Conservation (phyloP, 2,329 filamentous ascomycete species). For the Aureobasidium melanogenum region DNA sequence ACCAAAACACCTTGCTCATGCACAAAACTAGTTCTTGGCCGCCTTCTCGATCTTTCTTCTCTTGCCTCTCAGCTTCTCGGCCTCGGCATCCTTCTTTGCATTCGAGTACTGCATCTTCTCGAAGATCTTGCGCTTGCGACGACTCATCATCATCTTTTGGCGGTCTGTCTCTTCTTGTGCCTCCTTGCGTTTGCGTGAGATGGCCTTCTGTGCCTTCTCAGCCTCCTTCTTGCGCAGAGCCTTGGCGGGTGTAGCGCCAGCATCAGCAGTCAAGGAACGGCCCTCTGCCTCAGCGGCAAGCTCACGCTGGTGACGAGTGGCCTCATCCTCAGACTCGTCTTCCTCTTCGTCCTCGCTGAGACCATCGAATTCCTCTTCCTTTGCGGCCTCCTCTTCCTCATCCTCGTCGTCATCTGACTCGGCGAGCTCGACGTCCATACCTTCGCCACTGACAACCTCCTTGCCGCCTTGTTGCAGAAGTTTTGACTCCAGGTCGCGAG, state of each 20-base stretch:
- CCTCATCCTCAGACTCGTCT: slow-evolving; percentile 51
- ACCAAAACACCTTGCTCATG: slow-evolving; percentile 10
- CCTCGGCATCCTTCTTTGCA: slow-evolving; percentile 84
- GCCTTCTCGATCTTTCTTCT: slow-evolving; percentile 75
- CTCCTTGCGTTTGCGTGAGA: slow-evolving; percentile 49
- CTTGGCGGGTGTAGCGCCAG: slow-evolving; percentile 48
- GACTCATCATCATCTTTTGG: slow-evolving; percentile 95
- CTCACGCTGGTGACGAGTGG: slow-evolving; percentile 70
- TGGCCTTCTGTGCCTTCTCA: slow-evolving; percentile 59
- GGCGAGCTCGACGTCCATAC: slow-evolving; percentile 41
- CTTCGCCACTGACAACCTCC: slow-evolving; percentile 22
- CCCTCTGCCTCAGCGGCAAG: slow-evolving; percentile 87
- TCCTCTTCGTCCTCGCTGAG: slow-evolving; percentile 39
- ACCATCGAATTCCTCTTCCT: slow-evolving; percentile 36
- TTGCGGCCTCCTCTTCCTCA: slow-evolving; percentile 38
- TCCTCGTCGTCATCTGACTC: slow-evolving; percentile 38
- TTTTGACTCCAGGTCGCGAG: slow-evolving; percentile 26
- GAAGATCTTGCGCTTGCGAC: slow-evolving; percentile 94
- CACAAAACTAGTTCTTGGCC: slow-evolving; percentile 9
- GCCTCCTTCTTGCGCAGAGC: slow-evolving; percentile 57
- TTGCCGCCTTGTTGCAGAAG: slow-evolving; percentile 17
- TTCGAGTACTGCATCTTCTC: slow-evolving; percentile 98
- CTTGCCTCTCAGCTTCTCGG: slow-evolving; percentile 79
- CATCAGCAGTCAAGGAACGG: slow-evolving; percentile 37
- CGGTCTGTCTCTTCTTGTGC: slow-evolving; percentile 85